phyloP scores from a whole-genome alignment of 2,329 filamentous ascomycete species.

The Phialocephala sp. region DNA sequence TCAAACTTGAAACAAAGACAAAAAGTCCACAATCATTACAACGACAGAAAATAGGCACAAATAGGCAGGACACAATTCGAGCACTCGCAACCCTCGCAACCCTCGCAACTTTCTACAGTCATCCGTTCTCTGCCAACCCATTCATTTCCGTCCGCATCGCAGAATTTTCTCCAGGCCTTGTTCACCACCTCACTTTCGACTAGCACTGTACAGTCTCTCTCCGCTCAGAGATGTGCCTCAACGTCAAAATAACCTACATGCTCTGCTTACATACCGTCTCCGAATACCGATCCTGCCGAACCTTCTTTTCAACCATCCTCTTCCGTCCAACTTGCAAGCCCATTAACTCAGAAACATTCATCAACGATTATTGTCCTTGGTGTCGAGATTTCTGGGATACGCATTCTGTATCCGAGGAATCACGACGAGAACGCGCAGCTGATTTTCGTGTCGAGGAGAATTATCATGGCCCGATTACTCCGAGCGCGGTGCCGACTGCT shows the following conservation, averaged over 20 bases:
- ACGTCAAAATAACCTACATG: neutral
- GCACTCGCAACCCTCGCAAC: neutral
- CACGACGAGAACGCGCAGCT: neutral
- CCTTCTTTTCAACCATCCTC: neutral
- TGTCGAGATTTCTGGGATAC: neutral
- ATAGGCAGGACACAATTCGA: no score
- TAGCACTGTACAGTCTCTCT: neutral
- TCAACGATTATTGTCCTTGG: neutral
- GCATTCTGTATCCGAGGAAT: neutral
- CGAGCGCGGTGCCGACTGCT: neutral
- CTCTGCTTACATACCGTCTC: neutral
- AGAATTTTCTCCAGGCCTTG: neutral
- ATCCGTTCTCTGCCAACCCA: neutral
- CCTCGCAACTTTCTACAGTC: neutral
- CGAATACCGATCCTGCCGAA: neutral
- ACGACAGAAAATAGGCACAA: neutral
- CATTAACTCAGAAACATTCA: neutral
- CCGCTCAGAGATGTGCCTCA: neutral
- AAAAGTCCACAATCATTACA: neutral
- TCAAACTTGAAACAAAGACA: neutral
- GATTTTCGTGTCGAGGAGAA: neutral
- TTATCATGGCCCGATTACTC: neutral
- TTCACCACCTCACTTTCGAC: neutral
- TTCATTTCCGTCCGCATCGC: neutral
- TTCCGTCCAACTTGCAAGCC: neutral